Base-by-base conservation (phyloP, 495 filamentous ascomycete genomes). In the Xeromyces bisporus region DNA sequence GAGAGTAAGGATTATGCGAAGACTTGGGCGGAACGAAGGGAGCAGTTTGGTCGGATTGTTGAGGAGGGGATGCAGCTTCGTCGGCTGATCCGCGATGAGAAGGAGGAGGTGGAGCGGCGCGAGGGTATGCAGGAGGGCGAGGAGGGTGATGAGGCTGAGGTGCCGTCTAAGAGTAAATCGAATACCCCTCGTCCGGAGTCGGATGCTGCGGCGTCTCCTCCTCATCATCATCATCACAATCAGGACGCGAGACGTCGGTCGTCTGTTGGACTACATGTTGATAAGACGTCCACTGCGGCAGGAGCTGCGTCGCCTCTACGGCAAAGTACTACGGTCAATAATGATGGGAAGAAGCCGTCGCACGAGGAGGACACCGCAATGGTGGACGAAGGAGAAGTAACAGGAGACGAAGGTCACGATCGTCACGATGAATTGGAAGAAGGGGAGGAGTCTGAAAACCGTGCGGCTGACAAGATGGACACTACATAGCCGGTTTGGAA, bases 31-130 rank as follows among this genome's bases (percentile, higher is more conserved):
- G 83, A 92, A 49, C 65, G 91, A 20, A 56, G 84, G 24, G 77
- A 79, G 43, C 84, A 93, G 55, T 97, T 96, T 53, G 80, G 76
- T 8, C 64, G 72, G 39, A 89, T 97, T 46, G 80, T 93, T 35
- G 83, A 85, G 23, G 86, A 96, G 60, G 80, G 84, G 3, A 80
- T 78, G 73, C 66, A 81, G 37, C 65, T 96, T 41, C 65, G 85
- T 29, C 69, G 76, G 18, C 57, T 92, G 43, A 96, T 97, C 41
- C 71, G 82, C 25, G 85, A 94, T 52, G 85, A 94, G 62, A 94
- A 94, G 53, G 89, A 96, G 50, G 89, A 93, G 55, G 62, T 62
- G 6, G 73, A 76, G 46, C 51, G 71, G 26, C 61, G 67, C 34
- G 70, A 93, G 48, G 87, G 87, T 17, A 92, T 89, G 71, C 68